phyloP scores from a whole-genome alignment of 495 filamentous ascomycete species.

The Hyaloscypha hepaticicola region DNA sequence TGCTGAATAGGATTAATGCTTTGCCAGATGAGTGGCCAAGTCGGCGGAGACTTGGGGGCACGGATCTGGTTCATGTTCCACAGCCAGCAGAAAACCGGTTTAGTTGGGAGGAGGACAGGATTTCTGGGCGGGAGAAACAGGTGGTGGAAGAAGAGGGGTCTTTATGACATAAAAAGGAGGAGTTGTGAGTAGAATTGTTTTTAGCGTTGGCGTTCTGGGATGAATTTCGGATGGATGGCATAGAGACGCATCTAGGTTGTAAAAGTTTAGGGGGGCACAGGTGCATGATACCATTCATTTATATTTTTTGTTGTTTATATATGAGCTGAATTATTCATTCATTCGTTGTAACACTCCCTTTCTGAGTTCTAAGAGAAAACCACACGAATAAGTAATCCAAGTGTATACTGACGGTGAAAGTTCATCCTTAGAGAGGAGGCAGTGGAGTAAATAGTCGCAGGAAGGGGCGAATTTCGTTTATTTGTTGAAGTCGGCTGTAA shows the following conservation, averaged over 20 bases:
- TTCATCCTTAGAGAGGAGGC: too few relatives aligned
- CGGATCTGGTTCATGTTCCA: constrained; percentile 50
- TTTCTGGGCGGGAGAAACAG: constrained; percentile 21
- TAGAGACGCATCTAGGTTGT: not conserved
- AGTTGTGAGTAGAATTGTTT: not conserved
- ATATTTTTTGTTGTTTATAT: not conserved
- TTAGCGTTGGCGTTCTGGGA: constrained; percentile 19
- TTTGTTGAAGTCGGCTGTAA: too few relatives aligned
- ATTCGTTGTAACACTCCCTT: not conserved
- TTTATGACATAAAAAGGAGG: not conserved
- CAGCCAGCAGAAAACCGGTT: constrained; percentile 50
- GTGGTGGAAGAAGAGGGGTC: not conserved
- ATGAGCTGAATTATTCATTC: not conserved
- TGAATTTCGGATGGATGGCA: not conserved
- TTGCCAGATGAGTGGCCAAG: constrained; percentile 12
- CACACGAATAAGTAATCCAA: too few relatives aligned
- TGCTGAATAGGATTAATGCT: not conserved
- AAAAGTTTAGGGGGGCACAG: too few relatives aligned
- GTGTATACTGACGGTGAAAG: too few relatives aligned
- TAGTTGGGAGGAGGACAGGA: constrained; percentile 49
- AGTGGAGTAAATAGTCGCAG: too few relatives aligned
- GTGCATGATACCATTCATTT: not conserved
- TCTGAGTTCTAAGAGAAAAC: too few relatives aligned
- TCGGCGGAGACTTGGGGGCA: constrained; percentile 27
- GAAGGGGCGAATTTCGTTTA: too few relatives aligned